phyloP scores from a whole-genome alignment of 1,139 yeast genomes.

The Scheffersomyces illinoinensis region DNA sequence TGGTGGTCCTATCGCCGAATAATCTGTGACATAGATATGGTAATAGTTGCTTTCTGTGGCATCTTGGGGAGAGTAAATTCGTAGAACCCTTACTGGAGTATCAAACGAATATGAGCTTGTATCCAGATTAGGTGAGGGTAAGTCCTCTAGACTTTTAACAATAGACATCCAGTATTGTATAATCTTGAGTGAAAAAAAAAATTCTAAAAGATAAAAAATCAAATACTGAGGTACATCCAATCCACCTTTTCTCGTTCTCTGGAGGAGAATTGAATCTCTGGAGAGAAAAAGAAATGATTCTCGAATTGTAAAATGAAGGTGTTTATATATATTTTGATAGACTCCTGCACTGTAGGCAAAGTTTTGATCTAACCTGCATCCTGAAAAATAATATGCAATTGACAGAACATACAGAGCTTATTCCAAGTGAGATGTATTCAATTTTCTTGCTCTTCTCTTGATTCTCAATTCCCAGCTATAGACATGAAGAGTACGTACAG shows the following conservation, averaged over 20 bases:
- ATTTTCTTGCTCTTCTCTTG: not conserved
- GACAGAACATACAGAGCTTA: too few relatives aligned
- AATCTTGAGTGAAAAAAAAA: not conserved
- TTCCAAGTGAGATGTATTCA: too few relatives aligned
- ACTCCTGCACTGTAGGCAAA: not conserved
- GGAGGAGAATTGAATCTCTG: not conserved
- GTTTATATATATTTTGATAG: not conserved
- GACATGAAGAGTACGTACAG: constrained; percentile 4
- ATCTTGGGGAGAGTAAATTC: not conserved
- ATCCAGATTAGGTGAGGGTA: not conserved
- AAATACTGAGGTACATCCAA: too few relatives aligned
- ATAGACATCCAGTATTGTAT: not conserved
- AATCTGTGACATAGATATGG: not conserved
- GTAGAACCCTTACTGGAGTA: not conserved
- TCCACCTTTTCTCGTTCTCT: not conserved
- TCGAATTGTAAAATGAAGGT: not conserved
- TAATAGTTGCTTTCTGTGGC: not conserved
- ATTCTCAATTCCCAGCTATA: not conserved
- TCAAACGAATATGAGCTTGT: not conserved
- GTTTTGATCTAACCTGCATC: not conserved
- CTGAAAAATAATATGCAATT: too few relatives aligned
- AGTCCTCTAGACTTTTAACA: not conserved
- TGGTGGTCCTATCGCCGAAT: not conserved
- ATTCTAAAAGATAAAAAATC: too few relatives aligned
- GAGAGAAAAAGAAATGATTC: not conserved